phyloP scores from a whole-genome alignment of 345 rosid genomes.

The Acer campestre region DNA sequence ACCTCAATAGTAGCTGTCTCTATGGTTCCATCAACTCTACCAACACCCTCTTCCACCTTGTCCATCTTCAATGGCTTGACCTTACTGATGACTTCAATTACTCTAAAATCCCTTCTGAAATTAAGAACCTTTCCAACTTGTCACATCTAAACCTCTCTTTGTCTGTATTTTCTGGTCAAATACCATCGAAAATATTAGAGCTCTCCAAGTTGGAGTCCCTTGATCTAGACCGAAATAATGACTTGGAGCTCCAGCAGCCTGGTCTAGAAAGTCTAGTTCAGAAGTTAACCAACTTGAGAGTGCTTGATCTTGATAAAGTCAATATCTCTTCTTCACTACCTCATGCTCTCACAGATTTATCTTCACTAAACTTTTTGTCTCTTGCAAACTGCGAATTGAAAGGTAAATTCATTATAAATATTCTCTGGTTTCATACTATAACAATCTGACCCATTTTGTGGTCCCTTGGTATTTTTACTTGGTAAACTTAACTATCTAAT shows the following conservation, averaged over 20 bases:
- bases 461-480: too few relatives aligned
- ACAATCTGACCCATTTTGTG: too few relatives aligned
- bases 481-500: too few relatives aligned
- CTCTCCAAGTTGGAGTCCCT: conserved; percentile 14
- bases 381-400: too few relatives aligned
- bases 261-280: too few relatives aligned
- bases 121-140: background rate
- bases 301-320: background rate
- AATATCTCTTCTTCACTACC: background rate
- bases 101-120: background rate
- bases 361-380: conserved; percentile 19
- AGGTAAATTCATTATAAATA: background rate
- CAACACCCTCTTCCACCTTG: too few relatives aligned
- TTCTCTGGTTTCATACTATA: too few relatives aligned
- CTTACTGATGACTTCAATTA: conserved; percentile 19
- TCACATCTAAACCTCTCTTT: conserved; percentile 13
- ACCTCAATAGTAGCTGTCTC: too few relatives aligned
- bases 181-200: background rate
- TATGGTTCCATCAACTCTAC: too few relatives aligned
- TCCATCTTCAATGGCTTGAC: conserved; percentile 13
- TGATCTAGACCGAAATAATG: background rate
- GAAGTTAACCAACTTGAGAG: conserved; percentile 11
- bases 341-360: background rate
- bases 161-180: conserved; percentile 8
- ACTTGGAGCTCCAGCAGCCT: too few relatives aligned